A percentile compares a stretch with the other conserved stretches of the same genome.
Conservation (phyloP, 1,284 basidiomycete species). For the Anthracocystis walkeri region DNA sequence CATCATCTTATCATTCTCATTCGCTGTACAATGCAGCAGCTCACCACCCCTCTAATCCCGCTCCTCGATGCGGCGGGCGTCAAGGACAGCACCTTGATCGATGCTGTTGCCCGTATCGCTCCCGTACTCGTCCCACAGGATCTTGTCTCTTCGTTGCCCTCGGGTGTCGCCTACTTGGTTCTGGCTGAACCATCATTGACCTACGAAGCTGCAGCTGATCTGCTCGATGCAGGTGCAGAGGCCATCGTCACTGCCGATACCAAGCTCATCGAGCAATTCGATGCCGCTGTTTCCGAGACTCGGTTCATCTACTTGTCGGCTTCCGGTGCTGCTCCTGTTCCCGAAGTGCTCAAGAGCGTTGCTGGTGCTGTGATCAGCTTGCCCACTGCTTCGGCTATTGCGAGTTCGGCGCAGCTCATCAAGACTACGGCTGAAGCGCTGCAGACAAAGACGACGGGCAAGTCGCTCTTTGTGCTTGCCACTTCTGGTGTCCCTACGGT, state of each 20-base stretch:
- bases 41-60: slow-evolving; percentile 57
- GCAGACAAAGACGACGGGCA: slow-evolving; percentile 57
- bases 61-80: slow-evolving; percentile 42
- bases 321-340: slow-evolving; percentile 38
- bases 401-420: slow-evolving; percentile 47
- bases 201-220: slow-evolving; percentile 53
- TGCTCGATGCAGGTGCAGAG: slow-evolving; percentile 62
- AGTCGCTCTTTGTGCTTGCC: slow-evolving; percentile 59
- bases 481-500: slow-evolving; percentile 35
- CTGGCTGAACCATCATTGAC: slow-evolving; percentile 38
- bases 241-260: slow-evolving; percentile 55
- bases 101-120: slow-evolving; percentile 46
- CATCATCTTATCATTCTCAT: not conserved
- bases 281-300: slow-evolving; percentile 39
- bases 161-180: slow-evolving; percentile 47
- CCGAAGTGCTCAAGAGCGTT: slow-evolving; percentile 47
- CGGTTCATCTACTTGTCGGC: slow-evolving; percentile 57
- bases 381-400: slow-evolving; percentile 37
- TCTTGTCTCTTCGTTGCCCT: slow-evolving; percentile 29
- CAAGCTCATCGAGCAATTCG: slow-evolving; percentile 44
- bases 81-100: slow-evolving; percentile 31
- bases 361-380: slow-evolving; percentile 57
- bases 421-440: slow-evolving; percentile 43
- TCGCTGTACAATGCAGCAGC: slow-evolving; percentile 53
- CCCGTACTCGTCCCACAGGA: slow-evolving; percentile 51